These are phyloP conservation scores for Scleroderma citrinum DNA, from an alignment of 768 basidiomycete genomes.

Conservation along the genomic window DNA sequence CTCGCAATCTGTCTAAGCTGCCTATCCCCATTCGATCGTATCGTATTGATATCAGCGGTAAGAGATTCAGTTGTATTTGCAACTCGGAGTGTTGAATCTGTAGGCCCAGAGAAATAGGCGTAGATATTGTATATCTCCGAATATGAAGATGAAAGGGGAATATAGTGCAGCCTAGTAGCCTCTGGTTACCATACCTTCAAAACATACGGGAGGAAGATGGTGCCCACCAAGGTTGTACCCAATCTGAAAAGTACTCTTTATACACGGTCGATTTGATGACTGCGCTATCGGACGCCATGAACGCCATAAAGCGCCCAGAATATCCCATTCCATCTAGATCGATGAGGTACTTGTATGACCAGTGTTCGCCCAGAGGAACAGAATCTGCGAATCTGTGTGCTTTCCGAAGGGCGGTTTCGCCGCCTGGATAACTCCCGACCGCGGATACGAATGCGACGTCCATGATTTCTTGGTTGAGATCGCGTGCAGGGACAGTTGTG, in stretches of 20 bases:
- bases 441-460: constrained; percentile 82
- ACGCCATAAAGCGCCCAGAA: constrained; percentile 81
- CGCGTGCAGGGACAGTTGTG: constrained; percentile 49
- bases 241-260: constrained; percentile 84
- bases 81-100: constrained; percentile 48
- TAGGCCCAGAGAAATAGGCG: constrained; percentile 87
- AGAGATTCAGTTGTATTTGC: constrained; percentile 39
- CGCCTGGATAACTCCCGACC: constrained; percentile 74
- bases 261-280: constrained; percentile 90
- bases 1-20: constrained; percentile 77
- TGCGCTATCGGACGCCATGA: constrained; percentile 82
- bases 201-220: too few species aligned
- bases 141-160: constrained; percentile 87
- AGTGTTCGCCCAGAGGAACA: constrained; percentile 79
- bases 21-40: constrained; percentile 48
- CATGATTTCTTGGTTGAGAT: constrained; percentile 77
- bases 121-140: constrained; percentile 91
- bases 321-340: constrained; percentile 97
- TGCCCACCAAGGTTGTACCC: constrained; percentile 87
- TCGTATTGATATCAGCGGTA: constrained; percentile 24
- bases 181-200: constrained; percentile 1
- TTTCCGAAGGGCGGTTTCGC: constrained; percentile 55
- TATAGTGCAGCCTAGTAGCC: constrained; percentile 78
- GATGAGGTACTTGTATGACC: constrained; percentile 89
- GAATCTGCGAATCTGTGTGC: constrained; percentile 68